Evolutionary conservation across 2,329 filamentous ascomycete genomes (phyloP).

Genomic region (Dothidotthia symphoricarpi): DNA sequence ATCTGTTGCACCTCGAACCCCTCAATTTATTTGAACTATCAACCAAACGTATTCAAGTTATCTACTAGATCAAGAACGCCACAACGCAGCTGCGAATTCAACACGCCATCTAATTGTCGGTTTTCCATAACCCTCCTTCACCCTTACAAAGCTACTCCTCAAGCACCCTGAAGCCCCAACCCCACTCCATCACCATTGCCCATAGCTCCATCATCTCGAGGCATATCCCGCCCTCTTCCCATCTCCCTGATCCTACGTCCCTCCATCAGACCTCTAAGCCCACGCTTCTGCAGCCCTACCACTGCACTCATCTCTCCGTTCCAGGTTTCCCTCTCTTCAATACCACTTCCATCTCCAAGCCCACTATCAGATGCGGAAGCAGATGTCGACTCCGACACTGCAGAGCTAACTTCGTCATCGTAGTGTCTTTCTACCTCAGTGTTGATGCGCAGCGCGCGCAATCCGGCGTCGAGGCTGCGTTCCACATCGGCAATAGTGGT

Average conservation of each 20-base stretch:
- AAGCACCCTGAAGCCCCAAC: slow-evolving; percentile 26
- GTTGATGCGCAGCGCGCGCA: slow-evolving; percentile 50
- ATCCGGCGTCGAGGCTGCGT: slow-evolving; percentile 34
- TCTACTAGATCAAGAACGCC: too few relatives aligned
- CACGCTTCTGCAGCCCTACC: slow-evolving; percentile 92
- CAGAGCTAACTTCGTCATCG: slow-evolving; percentile 40
- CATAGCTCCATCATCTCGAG: slow-evolving; percentile 26
- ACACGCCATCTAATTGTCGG: slow-evolving; percentile 10
- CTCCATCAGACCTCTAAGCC: slow-evolving; percentile 90
- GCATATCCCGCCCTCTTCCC: slow-evolving; percentile 43
- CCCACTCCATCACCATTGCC: slow-evolving; percentile 29
- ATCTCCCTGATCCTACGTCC: slow-evolving; percentile 80
- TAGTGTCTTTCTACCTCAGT: slow-evolving; percentile 44
- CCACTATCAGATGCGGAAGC: slow-evolving; percentile 35
- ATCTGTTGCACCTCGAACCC: too few relatives aligned
- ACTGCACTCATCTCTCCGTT: slow-evolving; percentile 78
- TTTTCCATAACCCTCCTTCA: slow-evolving; percentile 1
- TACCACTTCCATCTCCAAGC: slow-evolving; percentile 36
- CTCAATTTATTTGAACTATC: too few relatives aligned
- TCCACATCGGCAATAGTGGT: slow-evolving; percentile 14
- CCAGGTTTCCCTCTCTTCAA: slow-evolving; percentile 67
- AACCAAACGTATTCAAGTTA: too few relatives aligned
- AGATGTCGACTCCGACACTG: slow-evolving; percentile 30
- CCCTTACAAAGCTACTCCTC: slow-evolving; percentile 1
- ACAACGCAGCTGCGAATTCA: slow-evolving; percentile 1